Evolutionary conservation across 176 grass and related monocot species (phyloP), one percentile per base, ranked within the genome.

Genomic region (Urochloa ruziziensis): DNA sequence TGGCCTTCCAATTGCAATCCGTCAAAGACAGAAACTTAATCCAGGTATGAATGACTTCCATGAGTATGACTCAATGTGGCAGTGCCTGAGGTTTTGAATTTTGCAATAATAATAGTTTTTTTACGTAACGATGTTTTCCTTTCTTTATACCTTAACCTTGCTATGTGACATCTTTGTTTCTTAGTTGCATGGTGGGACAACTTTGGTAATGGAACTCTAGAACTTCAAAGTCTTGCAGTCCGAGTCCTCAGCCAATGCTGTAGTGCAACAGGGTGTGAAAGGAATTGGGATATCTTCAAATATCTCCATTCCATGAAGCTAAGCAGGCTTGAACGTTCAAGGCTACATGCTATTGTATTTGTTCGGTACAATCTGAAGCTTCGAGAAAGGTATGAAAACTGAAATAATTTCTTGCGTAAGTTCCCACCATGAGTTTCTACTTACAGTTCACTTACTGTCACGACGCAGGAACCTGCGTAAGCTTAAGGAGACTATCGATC

Each of bases 181-280:
- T 70, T 47, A 92, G 90, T 86, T 75, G 90, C 83, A 65, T 92
- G 90, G 87, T 92, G 83, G 90, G 87, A 80, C 25, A 85, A 92
- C 63, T 89, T 92, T 39, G 90, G 87, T 18, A 86, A 92, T 69
- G 87, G 81, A 70, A 79, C 87, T 40, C 44, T 63, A 75, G 79
- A 92, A 56, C 90, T 92, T 68, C 83, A 89, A 67, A 80, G 40
- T 69, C 81, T 89, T 86, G 87, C 90, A 33, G 68, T 76, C n/a
- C 67, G 79, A 63, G 87, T 92, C 18, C 90, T 87, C 65, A 83
- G 90, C 57, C 87, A 89, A 80, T 92, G 87, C 27, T 92, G 90
- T 25, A 89, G 90, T 14, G 87, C 90, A 70, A 92, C 87, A 70
- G 87, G 90, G 30, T 80, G 87, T 0, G 80, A 92, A 80, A 86